phyloP scores from a whole-genome alignment of 176 grass and related monocot species.

The Echinochloa phyllopogon region DNA sequence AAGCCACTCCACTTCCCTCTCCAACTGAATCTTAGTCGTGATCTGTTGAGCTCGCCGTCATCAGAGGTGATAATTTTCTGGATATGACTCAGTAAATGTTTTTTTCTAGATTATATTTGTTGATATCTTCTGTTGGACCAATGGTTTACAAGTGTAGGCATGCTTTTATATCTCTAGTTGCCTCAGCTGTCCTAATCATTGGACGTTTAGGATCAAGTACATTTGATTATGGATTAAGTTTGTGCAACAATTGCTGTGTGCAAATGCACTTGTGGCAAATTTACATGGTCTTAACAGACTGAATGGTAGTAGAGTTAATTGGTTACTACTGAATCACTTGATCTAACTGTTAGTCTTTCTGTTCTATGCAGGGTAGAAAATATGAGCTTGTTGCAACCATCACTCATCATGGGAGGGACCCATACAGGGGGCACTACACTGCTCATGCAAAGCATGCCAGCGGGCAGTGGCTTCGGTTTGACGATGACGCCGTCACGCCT shows the following conservation, averaged over 20 bases:
- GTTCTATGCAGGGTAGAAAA: conserved; percentile 63
- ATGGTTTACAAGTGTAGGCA: neutral
- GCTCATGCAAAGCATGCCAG: conserved; percentile 66
- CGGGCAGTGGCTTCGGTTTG: conserved; percentile 77
- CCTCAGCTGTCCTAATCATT: neutral
- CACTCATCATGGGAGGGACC: conserved; percentile 81
- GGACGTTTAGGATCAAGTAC: neutral
- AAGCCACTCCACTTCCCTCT: conserved; percentile 76
- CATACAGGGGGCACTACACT: conserved; percentile 82
- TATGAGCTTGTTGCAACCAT: conserved; percentile 90
- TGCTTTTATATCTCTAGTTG: conserved; percentile 22
- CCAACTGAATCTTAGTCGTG: conserved; percentile 67
- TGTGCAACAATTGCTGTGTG: neutral
- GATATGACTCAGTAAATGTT: neutral
- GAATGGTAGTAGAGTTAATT: neutral
- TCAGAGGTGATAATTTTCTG: conserved; percentile 51
- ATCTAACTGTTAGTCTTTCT: neutral
- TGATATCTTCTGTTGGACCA: neutral
- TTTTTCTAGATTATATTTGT: conserved; percentile 5
- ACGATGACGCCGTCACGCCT: conserved; percentile 58
- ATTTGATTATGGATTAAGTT: conserved; percentile 33
- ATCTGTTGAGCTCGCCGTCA: conserved; percentile 65
- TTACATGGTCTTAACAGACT: neutral
- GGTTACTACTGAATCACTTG: neutral
- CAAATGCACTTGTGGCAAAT: neutral